phyloP scores from a whole-genome alignment of 768 basidiomycete genomes.

The Naganishia vaughanmartiniae region DNA sequence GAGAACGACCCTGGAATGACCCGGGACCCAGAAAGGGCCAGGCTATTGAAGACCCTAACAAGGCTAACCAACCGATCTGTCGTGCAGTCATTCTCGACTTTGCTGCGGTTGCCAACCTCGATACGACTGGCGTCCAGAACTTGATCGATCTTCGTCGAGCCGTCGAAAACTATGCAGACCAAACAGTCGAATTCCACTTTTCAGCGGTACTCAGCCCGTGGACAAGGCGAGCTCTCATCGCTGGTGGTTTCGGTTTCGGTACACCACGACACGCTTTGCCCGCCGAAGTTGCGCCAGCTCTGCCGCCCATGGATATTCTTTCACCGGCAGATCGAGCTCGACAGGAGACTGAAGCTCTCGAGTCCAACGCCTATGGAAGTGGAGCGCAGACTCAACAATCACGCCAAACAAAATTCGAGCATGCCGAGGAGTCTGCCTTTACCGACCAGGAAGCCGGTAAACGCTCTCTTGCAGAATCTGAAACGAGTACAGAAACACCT shows the following conservation, averaged over 20 bases:
- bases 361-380: constrained; percentile 17
- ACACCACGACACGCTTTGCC: constrained; percentile 49
- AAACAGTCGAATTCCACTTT: constrained; percentile 81
- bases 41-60: constrained; percentile 54
- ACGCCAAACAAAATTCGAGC: constrained; percentile 34
- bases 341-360: constrained; percentile 41
- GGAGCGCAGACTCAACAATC: constrained; percentile 30
- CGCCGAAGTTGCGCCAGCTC: constrained; percentile 72
- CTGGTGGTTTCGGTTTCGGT: constrained; percentile 87
- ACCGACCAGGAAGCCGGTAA: constrained; percentile 28
- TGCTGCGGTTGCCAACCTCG: constrained; percentile 76
- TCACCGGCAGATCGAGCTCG: constrained; percentile 50
- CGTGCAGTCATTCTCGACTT: constrained; percentile 91
- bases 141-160: constrained; percentile 82
- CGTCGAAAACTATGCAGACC: constrained; percentile 83
- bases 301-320: constrained; percentile 56
- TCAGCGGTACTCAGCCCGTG: constrained; percentile 86
- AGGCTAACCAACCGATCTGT: constrained; percentile 65
- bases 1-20: constrained; percentile 92
- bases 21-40: constrained; percentile 65
- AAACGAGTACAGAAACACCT: constrained; percentile 32
- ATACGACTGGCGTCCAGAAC: constrained; percentile 86
- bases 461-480: constrained; percentile 24
- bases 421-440: constrained; percentile 30
- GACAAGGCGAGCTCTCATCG: constrained; percentile 73